Percentiles rank a stretch among this genome's conserved stretches.
These are phyloP conservation scores for Curvularia hawaiiensis DNA, from an alignment of 2,329 filamentous ascomycete genomes.

Conservation along the genomic window DNA sequence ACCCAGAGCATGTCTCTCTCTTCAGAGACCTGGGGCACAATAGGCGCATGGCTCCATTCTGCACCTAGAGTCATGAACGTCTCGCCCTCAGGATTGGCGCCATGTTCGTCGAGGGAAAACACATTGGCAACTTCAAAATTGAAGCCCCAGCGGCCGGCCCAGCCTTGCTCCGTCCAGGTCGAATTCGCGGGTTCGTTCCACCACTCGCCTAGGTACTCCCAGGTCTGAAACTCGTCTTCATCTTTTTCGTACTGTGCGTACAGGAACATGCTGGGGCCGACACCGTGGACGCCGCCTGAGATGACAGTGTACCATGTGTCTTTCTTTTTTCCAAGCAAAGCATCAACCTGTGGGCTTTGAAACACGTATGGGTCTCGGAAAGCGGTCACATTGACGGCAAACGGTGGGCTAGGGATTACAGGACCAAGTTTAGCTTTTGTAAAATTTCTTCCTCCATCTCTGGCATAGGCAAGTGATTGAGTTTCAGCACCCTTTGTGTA, in stretches of 20 bases:
- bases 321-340: constrained; percentile 38
- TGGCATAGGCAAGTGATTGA: constrained; percentile 51
- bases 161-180: constrained; percentile 28
- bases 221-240: constrained; percentile 45
- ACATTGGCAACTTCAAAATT: constrained; percentile 56
- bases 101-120: constrained; percentile 49
- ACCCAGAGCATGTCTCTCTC: constrained; percentile 52
- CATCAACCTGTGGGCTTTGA: constrained; percentile 47
- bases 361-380: constrained; percentile 53
- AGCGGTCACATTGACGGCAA: constrained; percentile 50
- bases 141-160: constrained; percentile 41
- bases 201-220: constrained; percentile 47
- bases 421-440: constrained; percentile 48
- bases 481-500: constrained; percentile 56
- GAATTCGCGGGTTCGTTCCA: constrained; percentile 47
- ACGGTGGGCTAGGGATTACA: constrained; percentile 48
- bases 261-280: constrained; percentile 49
- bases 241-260: constrained; percentile 46
- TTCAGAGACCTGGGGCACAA: constrained; percentile 48
- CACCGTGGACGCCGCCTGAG: constrained; percentile 49
- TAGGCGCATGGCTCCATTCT: constrained; percentile 52
- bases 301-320: constrained; percentile 50
- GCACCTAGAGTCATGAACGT: constrained; percentile 51
- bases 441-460: constrained; percentile 49
- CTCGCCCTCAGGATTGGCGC: constrained; percentile 49